Evolutionary conservation across 139 green algal genomes (phyloP).

Genomic region (Chlorella sorokiniana): DNA sequence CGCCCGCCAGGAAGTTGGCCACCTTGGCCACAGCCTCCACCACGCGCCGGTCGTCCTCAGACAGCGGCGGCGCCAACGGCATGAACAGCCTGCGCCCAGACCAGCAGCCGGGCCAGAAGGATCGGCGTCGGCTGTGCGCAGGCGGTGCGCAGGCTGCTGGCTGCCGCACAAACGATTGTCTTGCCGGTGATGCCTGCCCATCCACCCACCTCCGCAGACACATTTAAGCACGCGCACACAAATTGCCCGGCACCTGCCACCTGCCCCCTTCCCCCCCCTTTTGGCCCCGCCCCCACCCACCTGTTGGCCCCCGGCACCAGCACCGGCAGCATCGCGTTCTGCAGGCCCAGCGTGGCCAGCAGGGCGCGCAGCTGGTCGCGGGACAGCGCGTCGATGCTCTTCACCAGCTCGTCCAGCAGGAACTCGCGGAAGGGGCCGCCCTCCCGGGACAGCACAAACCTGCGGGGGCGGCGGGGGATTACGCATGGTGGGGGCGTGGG

Average conservation of each 20-base stretch:
- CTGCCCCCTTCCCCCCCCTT: too few relatives aligned
- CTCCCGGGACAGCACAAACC: conserved; percentile 80
- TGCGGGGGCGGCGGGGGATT: neutral
- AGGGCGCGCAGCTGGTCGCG: conserved; percentile 75
- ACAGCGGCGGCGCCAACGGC: conserved; percentile 67
- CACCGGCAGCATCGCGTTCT: conserved; percentile 49
- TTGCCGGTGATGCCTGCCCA: neutral
- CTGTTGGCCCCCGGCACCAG: conserved; percentile 50
- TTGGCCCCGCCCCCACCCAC: neutral
- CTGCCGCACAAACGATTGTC: too few relatives aligned
- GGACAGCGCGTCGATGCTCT: conserved; percentile 90
- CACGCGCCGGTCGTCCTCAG: conserved; percentile 59
- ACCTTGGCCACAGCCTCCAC: conserved; percentile 82
- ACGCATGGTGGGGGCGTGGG: neutral
- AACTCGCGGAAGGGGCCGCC: conserved; percentile 95
- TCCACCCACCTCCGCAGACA: neutral
- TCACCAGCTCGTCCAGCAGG: conserved; percentile 94
- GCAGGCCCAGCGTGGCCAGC: conserved; percentile 43
- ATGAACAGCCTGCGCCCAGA: conserved; percentile 38
- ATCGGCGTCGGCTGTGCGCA: neutral
- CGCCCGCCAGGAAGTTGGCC: conserved; percentile 60
- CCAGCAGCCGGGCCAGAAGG: neutral
- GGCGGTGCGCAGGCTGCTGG: too few relatives aligned
- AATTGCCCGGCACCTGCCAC: too few relatives aligned
- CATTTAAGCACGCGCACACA: too few relatives aligned